Evolutionary conservation across 192 early-diverging fungal species (phyloP).

Genomic region (Spinellus fusiger): DNA sequence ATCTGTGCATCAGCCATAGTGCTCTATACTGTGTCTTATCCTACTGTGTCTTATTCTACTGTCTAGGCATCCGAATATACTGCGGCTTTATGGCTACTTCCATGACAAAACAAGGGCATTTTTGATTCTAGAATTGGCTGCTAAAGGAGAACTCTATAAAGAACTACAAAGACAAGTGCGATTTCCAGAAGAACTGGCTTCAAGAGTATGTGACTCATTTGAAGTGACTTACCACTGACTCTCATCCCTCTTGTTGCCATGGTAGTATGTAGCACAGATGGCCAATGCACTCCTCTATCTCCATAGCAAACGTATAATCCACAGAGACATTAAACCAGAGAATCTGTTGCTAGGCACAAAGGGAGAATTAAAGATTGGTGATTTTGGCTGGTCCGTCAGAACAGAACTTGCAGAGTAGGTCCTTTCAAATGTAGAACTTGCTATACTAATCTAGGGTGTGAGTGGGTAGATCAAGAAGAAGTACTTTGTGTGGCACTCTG

Average conservation of each 20-base stretch:
- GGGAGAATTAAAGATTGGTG: slow-evolving; percentile 90
- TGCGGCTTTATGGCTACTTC: slow-evolving; percentile 94
- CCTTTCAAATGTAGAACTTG: neutral
- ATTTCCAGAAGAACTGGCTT: slow-evolving; percentile 71
- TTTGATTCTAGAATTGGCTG: slow-evolving; percentile 94
- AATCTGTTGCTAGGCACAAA: slow-evolving; percentile 83
- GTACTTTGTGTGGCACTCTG: slow-evolving; percentile 89
- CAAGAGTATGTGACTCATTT: slow-evolving; percentile 47
- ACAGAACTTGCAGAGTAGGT: slow-evolving; percentile 55
- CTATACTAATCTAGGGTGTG: neutral
- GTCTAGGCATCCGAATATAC: slow-evolving; percentile 80
- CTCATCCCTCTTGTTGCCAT: neutral
- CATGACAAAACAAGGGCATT: slow-evolving; percentile 90
- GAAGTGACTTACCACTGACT: neutral
- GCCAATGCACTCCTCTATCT: slow-evolving; percentile 79
- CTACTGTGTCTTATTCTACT: neutral
- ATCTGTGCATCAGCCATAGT: neutral
- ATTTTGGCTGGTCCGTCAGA: slow-evolving; percentile 98
- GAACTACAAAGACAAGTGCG: slow-evolving; percentile 59
- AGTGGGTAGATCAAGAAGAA: slow-evolving; percentile 46
- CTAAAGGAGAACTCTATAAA: slow-evolving; percentile 89
- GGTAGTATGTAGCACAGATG: slow-evolving; percentile 85
- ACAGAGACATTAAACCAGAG: slow-evolving; percentile 96
- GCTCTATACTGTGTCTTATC: neutral
- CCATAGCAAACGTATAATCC: slow-evolving; percentile 88